phyloP scores from a whole-genome alignment of 495 filamentous ascomycete species.

The Clavariopsis aquatica region DNA sequence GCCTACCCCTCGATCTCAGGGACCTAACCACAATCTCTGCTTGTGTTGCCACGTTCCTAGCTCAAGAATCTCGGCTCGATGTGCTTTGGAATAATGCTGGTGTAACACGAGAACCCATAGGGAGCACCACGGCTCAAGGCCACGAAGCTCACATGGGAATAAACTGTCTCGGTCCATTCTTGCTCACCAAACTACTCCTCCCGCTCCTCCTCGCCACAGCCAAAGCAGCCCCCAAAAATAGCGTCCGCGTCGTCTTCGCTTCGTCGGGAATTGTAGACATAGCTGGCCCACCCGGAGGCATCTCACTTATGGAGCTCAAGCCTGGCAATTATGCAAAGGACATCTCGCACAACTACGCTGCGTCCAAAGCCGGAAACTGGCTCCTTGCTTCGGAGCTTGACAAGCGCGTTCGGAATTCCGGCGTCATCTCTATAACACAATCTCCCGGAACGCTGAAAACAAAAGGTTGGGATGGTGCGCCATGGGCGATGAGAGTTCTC shows the following conservation, averaged over 20 bases:
- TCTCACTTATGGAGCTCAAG: neutral
- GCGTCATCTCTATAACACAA: neutral
- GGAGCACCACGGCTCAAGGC: conserved; percentile 43
- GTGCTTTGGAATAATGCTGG: conserved; percentile 55
- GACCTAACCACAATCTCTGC: conserved; percentile 15
- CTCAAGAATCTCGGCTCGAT: conserved; percentile 49
- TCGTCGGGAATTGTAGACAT: conserved; percentile 39
- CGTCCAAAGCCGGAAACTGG: conserved; percentile 31
- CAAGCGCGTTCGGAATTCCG: neutral
- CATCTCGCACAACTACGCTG: conserved; percentile 14
- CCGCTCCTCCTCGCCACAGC: conserved; percentile 23
- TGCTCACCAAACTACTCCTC: conserved; percentile 15
- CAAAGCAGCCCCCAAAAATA: conserved; percentile 14
- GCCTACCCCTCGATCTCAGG: conserved; percentile 15
- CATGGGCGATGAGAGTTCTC: neutral
- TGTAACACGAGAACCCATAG: conserved; percentile 48
- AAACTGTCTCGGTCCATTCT: conserved; percentile 28
- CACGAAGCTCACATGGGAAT: conserved; percentile 17
- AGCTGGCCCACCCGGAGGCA: conserved; percentile 28
- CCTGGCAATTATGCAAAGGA: conserved; percentile 5
- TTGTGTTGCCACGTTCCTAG: conserved; percentile 43
- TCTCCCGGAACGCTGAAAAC: conserved; percentile 18
- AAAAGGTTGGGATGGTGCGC: neutral
- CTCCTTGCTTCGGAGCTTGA: conserved; percentile 9
- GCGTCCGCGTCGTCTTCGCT: conserved; percentile 49